Evolutionary conservation across 106 monocot species (phyloP).

Genomic region (Apostasia ramifera): DNA sequence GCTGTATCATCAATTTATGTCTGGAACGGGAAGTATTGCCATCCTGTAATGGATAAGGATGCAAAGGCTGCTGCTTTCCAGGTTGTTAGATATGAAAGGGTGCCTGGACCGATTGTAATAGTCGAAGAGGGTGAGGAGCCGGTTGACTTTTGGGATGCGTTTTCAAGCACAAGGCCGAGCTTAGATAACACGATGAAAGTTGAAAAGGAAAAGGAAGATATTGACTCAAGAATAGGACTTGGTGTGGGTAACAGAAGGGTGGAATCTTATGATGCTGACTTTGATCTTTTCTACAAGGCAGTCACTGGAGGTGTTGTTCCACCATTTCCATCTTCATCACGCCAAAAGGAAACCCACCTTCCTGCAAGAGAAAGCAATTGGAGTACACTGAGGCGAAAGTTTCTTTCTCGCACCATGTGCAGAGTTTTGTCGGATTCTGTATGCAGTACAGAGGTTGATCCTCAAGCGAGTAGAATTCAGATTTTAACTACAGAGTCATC

Average conservation of each 20-base stretch:
- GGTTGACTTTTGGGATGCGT: conserved; percentile 71
- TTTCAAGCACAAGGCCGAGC: conserved; percentile 27
- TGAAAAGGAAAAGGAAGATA: conserved; percentile 27
- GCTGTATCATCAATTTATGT: conserved; percentile 64
- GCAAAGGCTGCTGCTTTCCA: conserved; percentile 85
- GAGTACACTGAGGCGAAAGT: conserved; percentile 81
- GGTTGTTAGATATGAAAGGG: conserved; percentile 90
- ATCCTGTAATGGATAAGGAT: conserved; percentile 78
- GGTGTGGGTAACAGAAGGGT: conserved; percentile 54
- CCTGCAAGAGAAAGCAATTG: conserved; percentile 93
- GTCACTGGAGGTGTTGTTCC: conserved; percentile 80
- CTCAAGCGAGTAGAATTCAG: conserved; percentile 19
- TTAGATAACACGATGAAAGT: conserved; percentile 13
- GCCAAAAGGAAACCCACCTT: conserved; percentile 67
- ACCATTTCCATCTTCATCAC: conserved; percentile 47
- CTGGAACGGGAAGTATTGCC: conserved; percentile 73
- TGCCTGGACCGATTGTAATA: conserved; percentile 55
- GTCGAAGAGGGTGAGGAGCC: conserved; percentile 80
- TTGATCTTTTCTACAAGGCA: conserved; percentile 77
- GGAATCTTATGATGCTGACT: conserved; percentile 68
- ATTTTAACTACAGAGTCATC: conserved; percentile 35
- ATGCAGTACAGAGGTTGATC: conserved; percentile 26
- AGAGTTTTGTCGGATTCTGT: conserved; percentile 63
- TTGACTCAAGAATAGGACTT: conserved; percentile 11
- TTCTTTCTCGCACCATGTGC: conserved; percentile 34